These are phyloP conservation scores for Botryotinia narcissicola DNA, from an alignment of 2,329 filamentous ascomycete genomes.

Conservation along the genomic window DNA sequence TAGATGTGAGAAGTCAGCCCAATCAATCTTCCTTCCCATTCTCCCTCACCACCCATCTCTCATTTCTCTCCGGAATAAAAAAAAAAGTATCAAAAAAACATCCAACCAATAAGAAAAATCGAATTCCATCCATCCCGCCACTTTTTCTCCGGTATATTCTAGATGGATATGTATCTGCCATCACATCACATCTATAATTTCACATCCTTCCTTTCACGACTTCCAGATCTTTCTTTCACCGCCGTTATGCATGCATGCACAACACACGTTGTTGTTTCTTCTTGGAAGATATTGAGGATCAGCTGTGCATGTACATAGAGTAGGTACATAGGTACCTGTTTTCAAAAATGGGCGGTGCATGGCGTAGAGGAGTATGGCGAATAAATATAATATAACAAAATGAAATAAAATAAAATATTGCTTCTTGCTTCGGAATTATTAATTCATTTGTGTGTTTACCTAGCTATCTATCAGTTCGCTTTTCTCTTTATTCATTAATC, in stretches of 20 bases:
- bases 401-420: neutral
- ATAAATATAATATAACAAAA: neutral
- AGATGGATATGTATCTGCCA: neutral
- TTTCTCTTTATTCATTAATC: neutral
- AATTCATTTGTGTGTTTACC: neutral
- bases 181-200: neutral
- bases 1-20: neutral
- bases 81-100: too few relatives aligned
- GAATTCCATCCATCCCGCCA: neutral
- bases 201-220: neutral
- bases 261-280: constrained; percentile 8
- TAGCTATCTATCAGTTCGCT: neutral
- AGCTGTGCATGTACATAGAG: neutral
- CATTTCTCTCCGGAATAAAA: neutral
- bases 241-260: constrained; percentile 27
- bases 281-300: neutral
- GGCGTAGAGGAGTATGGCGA: neutral
- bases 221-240: constrained; percentile 21
- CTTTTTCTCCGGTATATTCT: neutral
- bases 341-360: neutral
- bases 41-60: neutral
- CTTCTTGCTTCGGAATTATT: neutral
- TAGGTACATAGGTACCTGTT: neutral
- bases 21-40: neutral
- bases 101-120: constrained; percentile 13